phyloP scores from a whole-genome alignment of 257 asterid genomes.

The Solanum paucissectum region DNA sequence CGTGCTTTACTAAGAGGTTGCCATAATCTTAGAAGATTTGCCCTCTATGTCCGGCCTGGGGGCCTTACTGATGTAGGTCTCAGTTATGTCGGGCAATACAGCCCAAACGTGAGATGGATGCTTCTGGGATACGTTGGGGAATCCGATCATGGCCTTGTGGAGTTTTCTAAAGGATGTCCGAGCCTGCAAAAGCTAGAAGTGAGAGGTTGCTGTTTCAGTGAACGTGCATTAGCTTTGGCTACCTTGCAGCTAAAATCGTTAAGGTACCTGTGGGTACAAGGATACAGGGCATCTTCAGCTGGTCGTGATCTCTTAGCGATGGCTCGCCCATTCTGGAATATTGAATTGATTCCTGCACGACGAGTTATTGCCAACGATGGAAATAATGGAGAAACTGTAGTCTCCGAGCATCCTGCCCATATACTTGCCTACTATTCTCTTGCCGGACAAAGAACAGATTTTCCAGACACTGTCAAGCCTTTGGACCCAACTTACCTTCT shows the following conservation, averaged over 20 bases:
- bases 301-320: constrained; percentile 44
- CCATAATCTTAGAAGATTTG: constrained; percentile 55
- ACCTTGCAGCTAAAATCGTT: constrained; percentile 38
- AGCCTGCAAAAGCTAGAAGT: constrained; percentile 66
- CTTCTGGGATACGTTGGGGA: constrained; percentile 74
- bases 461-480: constrained; percentile 48
- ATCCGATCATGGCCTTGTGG: constrained; percentile 70
- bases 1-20: constrained; percentile 58
- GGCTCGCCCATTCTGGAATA: constrained; percentile 74
- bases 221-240: constrained; percentile 60
- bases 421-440: constrained; percentile 85
- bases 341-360: constrained; percentile 69
- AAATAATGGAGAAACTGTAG: constrained; percentile 1
- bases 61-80: constrained; percentile 74
- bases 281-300: constrained; percentile 37
- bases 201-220: constrained; percentile 82
- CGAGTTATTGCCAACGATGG: constrained; percentile 11
- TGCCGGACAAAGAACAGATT: constrained; percentile 80
- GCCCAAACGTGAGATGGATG: constrained; percentile 81
- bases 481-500: constrained; percentile 16
- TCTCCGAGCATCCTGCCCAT: constrained; percentile 64
- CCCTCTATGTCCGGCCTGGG: constrained; percentile 66
- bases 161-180: constrained; percentile 78
- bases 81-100: constrained; percentile 54
- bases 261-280: constrained; percentile 86